Evolutionary conservation across 441 rosid species (phyloP).

Genomic region (Erysimum cheiri): DNA sequence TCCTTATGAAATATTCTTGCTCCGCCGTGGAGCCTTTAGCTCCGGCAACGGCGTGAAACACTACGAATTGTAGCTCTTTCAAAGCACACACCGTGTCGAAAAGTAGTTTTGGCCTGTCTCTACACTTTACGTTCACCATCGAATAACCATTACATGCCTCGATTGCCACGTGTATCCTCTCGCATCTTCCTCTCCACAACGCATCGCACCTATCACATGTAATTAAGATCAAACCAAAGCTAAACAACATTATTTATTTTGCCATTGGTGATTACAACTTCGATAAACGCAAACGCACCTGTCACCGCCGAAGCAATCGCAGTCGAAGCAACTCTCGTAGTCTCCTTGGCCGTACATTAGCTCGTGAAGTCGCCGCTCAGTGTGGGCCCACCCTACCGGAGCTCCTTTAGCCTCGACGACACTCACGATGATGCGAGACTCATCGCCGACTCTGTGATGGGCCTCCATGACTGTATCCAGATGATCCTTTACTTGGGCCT

Average conservation of each 20-base stretch:
- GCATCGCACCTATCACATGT: conserved; percentile 36
- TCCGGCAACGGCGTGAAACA: conserved; percentile 82
- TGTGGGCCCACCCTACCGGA: conserved; percentile 61
- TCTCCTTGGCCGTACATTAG: conserved; percentile 69
- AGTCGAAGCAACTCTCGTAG: conserved; percentile 61
- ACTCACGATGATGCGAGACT: conserved; percentile 58
- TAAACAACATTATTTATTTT: not conserved
- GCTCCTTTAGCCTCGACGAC: conserved; percentile 65
- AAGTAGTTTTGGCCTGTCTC: conserved; percentile 81
- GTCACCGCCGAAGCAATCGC: conserved; percentile 50
- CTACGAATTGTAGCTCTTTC: conserved; percentile 78
- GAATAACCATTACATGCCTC: conserved; percentile 84
- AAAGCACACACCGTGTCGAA: conserved; percentile 83
- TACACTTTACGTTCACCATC: conserved; percentile 62
- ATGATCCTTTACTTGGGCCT: conserved; percentile 62
- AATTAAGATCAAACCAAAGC: not conserved
- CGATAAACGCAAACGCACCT: conserved; percentile 27
- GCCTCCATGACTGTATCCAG: conserved; percentile 69
- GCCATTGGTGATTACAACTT: not conserved
- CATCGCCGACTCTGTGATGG: conserved; percentile 52
- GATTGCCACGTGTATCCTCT: conserved; percentile 63
- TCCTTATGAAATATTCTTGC: conserved; percentile 88
- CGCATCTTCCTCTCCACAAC: conserved; percentile 50
- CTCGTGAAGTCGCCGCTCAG: conserved; percentile 90
- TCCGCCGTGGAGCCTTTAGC: conserved; percentile 71